phyloP scores from a whole-genome alignment of 164 flowering plant species.

The Aristolochia fimbriata region DNA sequence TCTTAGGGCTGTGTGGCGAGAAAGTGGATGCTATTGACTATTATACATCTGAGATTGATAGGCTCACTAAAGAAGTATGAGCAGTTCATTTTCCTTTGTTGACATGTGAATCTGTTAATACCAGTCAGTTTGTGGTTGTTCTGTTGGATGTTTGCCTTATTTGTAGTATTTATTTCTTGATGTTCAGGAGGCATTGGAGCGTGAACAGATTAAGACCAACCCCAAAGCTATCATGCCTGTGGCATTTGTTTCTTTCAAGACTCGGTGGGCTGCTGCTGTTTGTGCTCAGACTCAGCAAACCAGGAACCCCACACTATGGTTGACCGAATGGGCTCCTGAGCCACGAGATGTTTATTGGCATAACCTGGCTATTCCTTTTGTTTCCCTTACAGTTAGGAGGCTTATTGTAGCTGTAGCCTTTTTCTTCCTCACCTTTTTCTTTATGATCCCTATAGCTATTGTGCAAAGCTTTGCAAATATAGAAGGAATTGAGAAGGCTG shows the following conservation, averaged over 20 bases:
- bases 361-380: slow-evolving; percentile 75
- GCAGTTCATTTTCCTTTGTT: not conserved
- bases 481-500: slow-evolving; percentile 62
- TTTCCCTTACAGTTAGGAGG: slow-evolving; percentile 59
- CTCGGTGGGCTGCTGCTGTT: slow-evolving; percentile 89
- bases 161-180: not conserved
- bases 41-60: slow-evolving; percentile 42
- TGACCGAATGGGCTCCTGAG: slow-evolving; percentile 94
- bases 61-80: slow-evolving; percentile 44
- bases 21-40: slow-evolving; percentile 67
- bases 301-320: slow-evolving; percentile 78
- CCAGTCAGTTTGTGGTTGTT: not conserved
- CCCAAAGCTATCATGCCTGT: slow-evolving; percentile 67
- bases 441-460: slow-evolving; percentile 83
- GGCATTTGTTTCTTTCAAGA: slow-evolving; percentile 88
- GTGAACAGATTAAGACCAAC: slow-evolving; percentile 29
- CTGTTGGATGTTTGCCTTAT: not conserved
- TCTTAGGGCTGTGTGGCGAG: slow-evolving; percentile 60
- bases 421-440: slow-evolving; percentile 86
- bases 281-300: slow-evolving; percentile 93
- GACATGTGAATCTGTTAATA: not conserved
- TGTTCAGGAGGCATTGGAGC: slow-evolving; percentile 45
- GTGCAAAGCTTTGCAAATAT: slow-evolving; percentile 87
- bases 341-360: slow-evolving; percentile 88
- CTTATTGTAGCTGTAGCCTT: slow-evolving; percentile 60